Base-by-base conservation (phyloP, 352 stramenopile species). In the Pythium vanterpoolii region DNA sequence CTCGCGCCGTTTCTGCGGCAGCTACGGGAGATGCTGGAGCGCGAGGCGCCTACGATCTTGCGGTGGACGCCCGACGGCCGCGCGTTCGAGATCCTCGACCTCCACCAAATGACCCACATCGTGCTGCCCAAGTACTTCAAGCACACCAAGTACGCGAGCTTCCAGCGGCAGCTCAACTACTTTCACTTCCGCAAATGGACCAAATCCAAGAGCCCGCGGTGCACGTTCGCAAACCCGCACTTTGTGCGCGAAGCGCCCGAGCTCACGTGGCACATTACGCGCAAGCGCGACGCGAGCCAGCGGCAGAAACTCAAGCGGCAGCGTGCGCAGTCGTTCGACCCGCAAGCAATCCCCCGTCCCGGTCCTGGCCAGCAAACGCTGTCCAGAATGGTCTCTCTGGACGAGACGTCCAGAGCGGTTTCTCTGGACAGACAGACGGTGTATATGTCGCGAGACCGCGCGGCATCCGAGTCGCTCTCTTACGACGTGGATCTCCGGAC, bases 111-210 rank as follows among this genome's bases (percentile, higher is more conserved):
- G 28, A 83, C 34, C 21, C 31, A 49, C 42, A 18, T 44, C 4
- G 49, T 69, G 49, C 78, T 98, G 23, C 90, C 93, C 26, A 90
- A 92, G 63, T 98, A 98, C 73, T 98, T 98, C 69, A 98, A 97
- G 62, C 93, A 98, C 69, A 74, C 77, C 68, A 96, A 93, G 64
- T 98, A 97, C 79, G 93, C 93, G 55, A 97, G 87, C 53, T 95
- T 98, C 60, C 87, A 96, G 62, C 86, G 93, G 27, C 90, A 98
- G 62, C 81, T 98, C 58, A 97, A 96, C 77, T 98, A 98, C 68
- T 98, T 98, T 65, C 87, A 72, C 66, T 98, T 98, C 73, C 79
- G 85, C 72, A 95, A 95, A 58, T 93, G 83, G 83, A 93, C 83
- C 68, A 93, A 93, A 62, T 89, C 79, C 57, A 86, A 86, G 56